Conservation (phyloP, 2,329 filamentous ascomycete genomes). For the Fusarium mangiferae region DNA sequence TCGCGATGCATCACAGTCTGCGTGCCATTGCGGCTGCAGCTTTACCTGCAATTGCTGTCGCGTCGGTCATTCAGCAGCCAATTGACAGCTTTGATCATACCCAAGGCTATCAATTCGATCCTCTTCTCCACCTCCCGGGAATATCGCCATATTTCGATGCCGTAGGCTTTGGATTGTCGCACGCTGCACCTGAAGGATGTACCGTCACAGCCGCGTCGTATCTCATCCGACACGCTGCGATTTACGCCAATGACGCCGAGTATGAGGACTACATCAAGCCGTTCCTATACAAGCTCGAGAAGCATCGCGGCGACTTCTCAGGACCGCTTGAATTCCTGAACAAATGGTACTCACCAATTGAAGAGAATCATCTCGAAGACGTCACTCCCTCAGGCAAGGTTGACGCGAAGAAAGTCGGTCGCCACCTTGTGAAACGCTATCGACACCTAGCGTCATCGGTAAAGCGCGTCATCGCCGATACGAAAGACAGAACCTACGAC, state of each 20-base stretch:
- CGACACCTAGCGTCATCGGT: constrained; percentile 31
- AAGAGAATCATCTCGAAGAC: constrained; percentile 37
- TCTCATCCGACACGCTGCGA: constrained; percentile 38
- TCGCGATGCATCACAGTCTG: constrained; percentile 15
- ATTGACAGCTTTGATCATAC: constrained; percentile 30
- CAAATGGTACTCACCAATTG: constrained; percentile 36
- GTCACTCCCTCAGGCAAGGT: constrained; percentile 36
- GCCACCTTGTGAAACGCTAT: constrained; percentile 35
- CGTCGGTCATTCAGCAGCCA: constrained; percentile 27
- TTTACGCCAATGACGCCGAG: constrained; percentile 40
- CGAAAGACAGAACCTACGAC: constrained; percentile 38
- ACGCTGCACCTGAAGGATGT: constrained; percentile 37
- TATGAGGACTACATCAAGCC: constrained; percentile 41
- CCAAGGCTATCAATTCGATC: constrained; percentile 40
- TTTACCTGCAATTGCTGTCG: neutral
- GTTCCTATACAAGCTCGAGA: constrained; percentile 35
- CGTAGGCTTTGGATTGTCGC: constrained; percentile 35
- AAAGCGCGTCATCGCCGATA: constrained; percentile 38
- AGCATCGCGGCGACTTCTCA: constrained; percentile 34
- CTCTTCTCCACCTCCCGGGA: constrained; percentile 37
- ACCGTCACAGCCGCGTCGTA: constrained; percentile 36
- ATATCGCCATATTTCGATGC: constrained; percentile 43
- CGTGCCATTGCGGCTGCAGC: neutral
- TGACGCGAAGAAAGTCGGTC: constrained; percentile 31
- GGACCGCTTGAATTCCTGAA: constrained; percentile 34